Evolutionary conservation across 2,329 filamentous ascomycete species (phyloP).

Genomic region (Penicillium janthinellum): DNA sequence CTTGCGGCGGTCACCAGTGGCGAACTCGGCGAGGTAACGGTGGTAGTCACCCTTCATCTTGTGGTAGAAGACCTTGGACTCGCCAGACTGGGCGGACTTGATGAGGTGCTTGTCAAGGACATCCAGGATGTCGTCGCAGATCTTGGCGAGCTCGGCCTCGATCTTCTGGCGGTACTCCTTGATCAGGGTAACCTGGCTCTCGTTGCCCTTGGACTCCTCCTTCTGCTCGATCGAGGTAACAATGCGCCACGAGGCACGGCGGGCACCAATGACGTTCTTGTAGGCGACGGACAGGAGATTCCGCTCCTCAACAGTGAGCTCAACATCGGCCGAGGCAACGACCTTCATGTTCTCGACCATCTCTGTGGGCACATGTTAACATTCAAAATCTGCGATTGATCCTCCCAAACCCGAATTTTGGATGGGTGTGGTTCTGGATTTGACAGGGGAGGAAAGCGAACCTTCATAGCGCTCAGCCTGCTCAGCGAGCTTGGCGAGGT

Average conservation of each 20-base stretch:
- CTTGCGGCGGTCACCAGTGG: conserved; percentile 92
- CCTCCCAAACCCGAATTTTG: neutral
- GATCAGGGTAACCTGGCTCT: conserved; percentile 84
- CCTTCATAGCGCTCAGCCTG: conserved; percentile 99
- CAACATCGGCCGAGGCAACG: conserved; percentile 82
- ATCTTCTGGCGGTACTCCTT: conserved; percentile 99
- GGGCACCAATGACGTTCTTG: conserved; percentile 98
- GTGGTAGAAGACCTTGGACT: conserved; percentile 99
- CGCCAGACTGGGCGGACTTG: conserved; percentile 87
- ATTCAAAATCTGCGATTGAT: conserved; percentile 1
- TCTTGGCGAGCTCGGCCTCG: conserved; percentile 92
- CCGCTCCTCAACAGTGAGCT: conserved; percentile 89
- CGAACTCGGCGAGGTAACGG: conserved; percentile 97
- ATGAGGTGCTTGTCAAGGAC: conserved; percentile 94
- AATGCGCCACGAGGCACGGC: conserved; percentile 97
- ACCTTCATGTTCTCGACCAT: conserved; percentile 99
- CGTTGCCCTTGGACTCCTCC: conserved; percentile 98
- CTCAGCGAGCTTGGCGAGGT: conserved; percentile 99
- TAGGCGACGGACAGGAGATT: conserved; percentile 97
- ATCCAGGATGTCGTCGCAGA: conserved; percentile 96
- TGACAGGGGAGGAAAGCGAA: conserved; percentile 50
- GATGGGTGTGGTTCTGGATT: conserved; percentile 19
- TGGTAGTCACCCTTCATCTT: conserved; percentile 99
- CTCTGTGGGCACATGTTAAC: conserved; percentile 59
- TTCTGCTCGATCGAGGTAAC: conserved; percentile 99